Evolutionary conservation across 1,284 basidiomycete species (phyloP).

Genomic region (Pseudozyma pruni): DNA sequence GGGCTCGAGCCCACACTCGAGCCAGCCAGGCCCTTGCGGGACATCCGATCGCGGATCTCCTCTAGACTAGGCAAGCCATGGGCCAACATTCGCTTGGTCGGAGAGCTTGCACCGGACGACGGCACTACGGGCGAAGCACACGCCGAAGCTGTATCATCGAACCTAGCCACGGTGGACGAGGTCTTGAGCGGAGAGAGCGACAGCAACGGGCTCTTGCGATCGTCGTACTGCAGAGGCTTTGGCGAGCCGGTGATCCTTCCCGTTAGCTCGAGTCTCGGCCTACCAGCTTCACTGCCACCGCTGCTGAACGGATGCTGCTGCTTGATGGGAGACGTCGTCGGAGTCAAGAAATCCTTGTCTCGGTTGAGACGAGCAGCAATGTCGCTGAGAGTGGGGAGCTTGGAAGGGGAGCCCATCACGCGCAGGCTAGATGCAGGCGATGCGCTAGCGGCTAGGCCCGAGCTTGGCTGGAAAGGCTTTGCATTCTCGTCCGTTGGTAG

Average conservation of each 20-base stretch:
- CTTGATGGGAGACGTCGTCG: conserved; percentile 22
- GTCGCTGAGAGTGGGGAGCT: conserved; percentile 53
- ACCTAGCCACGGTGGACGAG: neutral
- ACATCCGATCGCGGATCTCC: conserved; percentile 61
- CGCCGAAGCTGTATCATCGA: neutral
- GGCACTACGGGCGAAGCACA: conserved; percentile 7
- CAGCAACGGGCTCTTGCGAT: conserved; percentile 4
- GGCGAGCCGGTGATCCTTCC: conserved; percentile 39
- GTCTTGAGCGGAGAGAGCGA: conserved; percentile 9
- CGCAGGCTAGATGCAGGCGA: conserved; percentile 4
- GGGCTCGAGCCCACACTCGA: conserved; percentile 3
- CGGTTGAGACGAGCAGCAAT: conserved; percentile 50
- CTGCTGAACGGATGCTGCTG: conserved; percentile 3
- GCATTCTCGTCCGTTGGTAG: conserved; percentile 26
- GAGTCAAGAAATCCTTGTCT: conserved; percentile 13
- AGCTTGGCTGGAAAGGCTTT: conserved; percentile 9
- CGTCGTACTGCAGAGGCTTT: conserved; percentile 3
- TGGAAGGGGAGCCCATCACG: conserved; percentile 22
- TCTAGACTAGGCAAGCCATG: conserved; percentile 59
- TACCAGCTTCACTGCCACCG: neutral
- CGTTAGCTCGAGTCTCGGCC: conserved; percentile 38
- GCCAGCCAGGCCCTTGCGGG: conserved; percentile 33
- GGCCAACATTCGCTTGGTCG: conserved; percentile 30
- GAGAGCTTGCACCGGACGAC: conserved; percentile 18
- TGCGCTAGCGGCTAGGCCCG: neutral